Percentiles rank a stretch among this genome's conserved stretches.
phyloP scores from a whole-genome alignment of 2,329 filamentous ascomycete genomes.

The Verticillium tricorpus region DNA sequence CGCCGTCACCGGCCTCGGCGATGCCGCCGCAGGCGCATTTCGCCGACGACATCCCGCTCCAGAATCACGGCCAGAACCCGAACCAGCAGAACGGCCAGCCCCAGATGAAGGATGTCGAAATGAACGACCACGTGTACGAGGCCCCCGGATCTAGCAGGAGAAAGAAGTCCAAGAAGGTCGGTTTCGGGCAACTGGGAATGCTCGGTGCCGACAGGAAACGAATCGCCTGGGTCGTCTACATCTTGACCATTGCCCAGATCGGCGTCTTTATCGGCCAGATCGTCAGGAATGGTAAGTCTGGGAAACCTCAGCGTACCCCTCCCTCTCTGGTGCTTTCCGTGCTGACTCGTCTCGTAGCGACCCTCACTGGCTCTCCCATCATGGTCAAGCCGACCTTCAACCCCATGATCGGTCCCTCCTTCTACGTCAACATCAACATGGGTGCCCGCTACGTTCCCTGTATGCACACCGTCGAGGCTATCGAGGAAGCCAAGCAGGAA shows the following conservation, averaged over 20 bases:
- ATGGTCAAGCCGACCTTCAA: constrained; percentile 84
- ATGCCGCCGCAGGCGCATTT: constrained; percentile 21
- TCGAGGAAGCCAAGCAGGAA: constrained; percentile 47
- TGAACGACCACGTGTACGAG: constrained; percentile 59
- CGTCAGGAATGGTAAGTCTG: constrained; percentile 70
- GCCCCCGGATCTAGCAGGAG: constrained; percentile 24
- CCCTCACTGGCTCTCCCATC: constrained; percentile 73
- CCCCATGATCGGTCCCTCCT: constrained; percentile 93
- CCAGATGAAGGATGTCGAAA: constrained; percentile 34
- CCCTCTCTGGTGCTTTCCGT: not conserved
- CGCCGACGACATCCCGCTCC: constrained; percentile 54
- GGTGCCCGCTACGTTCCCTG: constrained; percentile 88
- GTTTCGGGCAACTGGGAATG: constrained; percentile 58
- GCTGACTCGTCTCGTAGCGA: constrained; percentile 39
- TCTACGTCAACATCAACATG: constrained; percentile 92
- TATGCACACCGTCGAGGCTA: constrained; percentile 76
- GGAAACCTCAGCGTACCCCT: too few species aligned
- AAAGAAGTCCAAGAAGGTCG: constrained; percentile 37
- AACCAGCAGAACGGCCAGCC: not conserved
- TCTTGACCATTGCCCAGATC: constrained; percentile 71
- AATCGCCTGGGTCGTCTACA: constrained; percentile 78
- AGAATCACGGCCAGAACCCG: constrained; percentile 31
- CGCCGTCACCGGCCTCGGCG: constrained; percentile 24
- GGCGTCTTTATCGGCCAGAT: constrained; percentile 87
- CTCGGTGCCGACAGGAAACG: constrained; percentile 49